These are phyloP conservation scores for Podila minutissima DNA, from an alignment of 192 early-diverging fungal genomes.

Conservation along the genomic window DNA sequence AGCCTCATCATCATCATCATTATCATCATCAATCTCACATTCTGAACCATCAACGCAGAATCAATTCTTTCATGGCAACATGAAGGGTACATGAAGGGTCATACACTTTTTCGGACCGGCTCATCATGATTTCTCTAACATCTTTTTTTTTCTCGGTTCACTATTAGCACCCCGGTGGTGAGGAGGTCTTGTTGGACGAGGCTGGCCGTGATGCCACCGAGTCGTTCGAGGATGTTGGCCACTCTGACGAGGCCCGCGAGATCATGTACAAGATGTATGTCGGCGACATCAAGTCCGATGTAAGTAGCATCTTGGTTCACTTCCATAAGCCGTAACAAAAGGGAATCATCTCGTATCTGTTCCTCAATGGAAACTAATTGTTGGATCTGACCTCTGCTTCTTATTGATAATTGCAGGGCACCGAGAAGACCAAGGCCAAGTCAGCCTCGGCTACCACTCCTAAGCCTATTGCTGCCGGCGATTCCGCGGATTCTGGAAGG, in stretches of 20 bases:
- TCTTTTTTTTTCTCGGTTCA: background rate
- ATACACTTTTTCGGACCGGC: background rate
- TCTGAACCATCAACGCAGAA: too few relatives aligned
- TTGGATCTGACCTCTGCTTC: conserved; percentile 17
- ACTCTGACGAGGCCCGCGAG: conserved; percentile 94
- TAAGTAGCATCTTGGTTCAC: conserved; percentile 30
- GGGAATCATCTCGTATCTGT: too few relatives aligned
- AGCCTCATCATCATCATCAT: too few relatives aligned
- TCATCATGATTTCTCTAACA: background rate
- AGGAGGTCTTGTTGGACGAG: conserved; percentile 94
- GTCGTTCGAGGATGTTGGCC: conserved; percentile 97
- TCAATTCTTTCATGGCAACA: background rate
- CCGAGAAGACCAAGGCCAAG: conserved; percentile 32
- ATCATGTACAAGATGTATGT: conserved; percentile 80
- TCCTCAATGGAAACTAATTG: too few relatives aligned
- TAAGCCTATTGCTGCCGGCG: conserved; percentile 32
- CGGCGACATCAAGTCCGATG: conserved; percentile 72
- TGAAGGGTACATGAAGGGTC: background rate
- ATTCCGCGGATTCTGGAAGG: conserved; percentile 44
- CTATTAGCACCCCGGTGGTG: conserved; percentile 94
- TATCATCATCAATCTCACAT: too few relatives aligned
- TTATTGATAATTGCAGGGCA: background rate
- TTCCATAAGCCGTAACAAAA: background rate
- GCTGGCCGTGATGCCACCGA: conserved; percentile 92
- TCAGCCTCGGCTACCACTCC: conserved; percentile 21